A percentile compares a stretch with the other conserved stretches of the same genome.
Conservation (phyloP, 768 basidiomycete genomes). For the Mycena galericulata region DNA sequence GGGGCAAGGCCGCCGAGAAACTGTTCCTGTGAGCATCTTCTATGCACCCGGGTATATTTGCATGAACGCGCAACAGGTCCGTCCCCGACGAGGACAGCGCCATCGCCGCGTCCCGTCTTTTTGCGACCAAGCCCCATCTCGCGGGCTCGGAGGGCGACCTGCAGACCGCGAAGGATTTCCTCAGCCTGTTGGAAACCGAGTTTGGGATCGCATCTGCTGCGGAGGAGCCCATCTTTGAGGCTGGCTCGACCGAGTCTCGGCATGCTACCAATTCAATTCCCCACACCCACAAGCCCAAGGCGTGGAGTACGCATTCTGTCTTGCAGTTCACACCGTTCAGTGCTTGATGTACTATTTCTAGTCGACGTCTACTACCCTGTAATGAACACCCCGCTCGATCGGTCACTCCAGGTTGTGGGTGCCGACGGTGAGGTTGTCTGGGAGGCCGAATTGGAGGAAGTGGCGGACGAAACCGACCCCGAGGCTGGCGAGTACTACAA, state of each 20-base stretch:
- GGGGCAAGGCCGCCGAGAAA: slow-evolving; percentile 44
- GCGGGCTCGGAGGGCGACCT: slow-evolving; percentile 71
- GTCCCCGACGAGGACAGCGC: slow-evolving; percentile 65
- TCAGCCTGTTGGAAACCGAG: slow-evolving; percentile 63
- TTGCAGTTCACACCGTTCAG: not conserved
- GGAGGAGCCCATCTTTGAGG: slow-evolving; percentile 61
- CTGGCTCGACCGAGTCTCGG: slow-evolving; percentile 67
- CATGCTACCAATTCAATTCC: slow-evolving; percentile 64
- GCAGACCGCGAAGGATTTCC: slow-evolving; percentile 67
- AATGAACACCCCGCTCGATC: slow-evolving; percentile 74
- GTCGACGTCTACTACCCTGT: slow-evolving; percentile 79
- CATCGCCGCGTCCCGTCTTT: slow-evolving; percentile 62
- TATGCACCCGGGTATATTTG: not conserved
- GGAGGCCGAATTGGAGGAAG: slow-evolving; percentile 75
- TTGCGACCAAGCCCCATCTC: slow-evolving; percentile 67
- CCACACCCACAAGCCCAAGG: slow-evolving; percentile 53
- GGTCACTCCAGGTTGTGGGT: slow-evolving; percentile 66
- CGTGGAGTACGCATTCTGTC: slow-evolving; percentile 57
- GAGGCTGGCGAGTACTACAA: slow-evolving; percentile 69
- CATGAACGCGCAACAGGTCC: slow-evolving; percentile 48
- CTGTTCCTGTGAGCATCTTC: slow-evolving; percentile 42
- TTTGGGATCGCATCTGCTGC: slow-evolving; percentile 53
- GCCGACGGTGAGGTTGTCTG: slow-evolving; percentile 62
- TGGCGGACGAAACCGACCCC: slow-evolving; percentile 73
- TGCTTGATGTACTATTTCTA: slow-evolving; percentile 9